phyloP scores from a whole-genome alignment of 257 asterid species.

The Capsicum pubescens region DNA sequence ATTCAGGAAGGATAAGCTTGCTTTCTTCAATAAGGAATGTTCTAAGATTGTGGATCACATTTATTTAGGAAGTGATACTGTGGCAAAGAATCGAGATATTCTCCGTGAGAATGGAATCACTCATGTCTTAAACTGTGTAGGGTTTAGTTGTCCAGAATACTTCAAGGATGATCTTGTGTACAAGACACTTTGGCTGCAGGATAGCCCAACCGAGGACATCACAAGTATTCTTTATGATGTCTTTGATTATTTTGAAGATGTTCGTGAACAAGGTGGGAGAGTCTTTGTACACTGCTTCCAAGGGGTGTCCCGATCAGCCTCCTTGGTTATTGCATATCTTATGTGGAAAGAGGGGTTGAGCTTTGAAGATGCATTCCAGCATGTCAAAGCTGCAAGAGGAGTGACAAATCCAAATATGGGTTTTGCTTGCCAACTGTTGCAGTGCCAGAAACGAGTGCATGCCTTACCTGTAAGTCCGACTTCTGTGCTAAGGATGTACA shows the following conservation, averaged over 20 bases:
- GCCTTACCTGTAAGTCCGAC: slow-evolving; percentile 89
- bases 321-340: slow-evolving; percentile 91
- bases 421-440: slow-evolving; percentile 76
- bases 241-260: slow-evolving; percentile 93
- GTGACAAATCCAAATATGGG: slow-evolving; percentile 93
- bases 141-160: slow-evolving; percentile 79
- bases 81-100: slow-evolving; percentile 78
- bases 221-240: slow-evolving; percentile 87
- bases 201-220: slow-evolving; percentile 90
- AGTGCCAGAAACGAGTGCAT: slow-evolving; percentile 82
- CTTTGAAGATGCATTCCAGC: slow-evolving; percentile 89
- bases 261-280: slow-evolving; percentile 78
- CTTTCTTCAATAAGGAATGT: slow-evolving; percentile 89
- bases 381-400: slow-evolving; percentile 82
- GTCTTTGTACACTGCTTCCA: slow-evolving; percentile 93
- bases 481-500: slow-evolving; percentile 73
- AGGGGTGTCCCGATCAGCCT: slow-evolving; percentile 93
- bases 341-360: slow-evolving; percentile 90
- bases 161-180: slow-evolving; percentile 79
- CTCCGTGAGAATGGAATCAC: slow-evolving; percentile 78
- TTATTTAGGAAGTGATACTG: slow-evolving; percentile 78
- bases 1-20: slow-evolving; percentile 70
- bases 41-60: slow-evolving; percentile 78
- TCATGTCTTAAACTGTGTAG: slow-evolving; percentile 95
- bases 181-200: slow-evolving; percentile 95